phyloP scores from a whole-genome alignment of 768 basidiomycete species.

The Tylopilus sp. region DNA sequence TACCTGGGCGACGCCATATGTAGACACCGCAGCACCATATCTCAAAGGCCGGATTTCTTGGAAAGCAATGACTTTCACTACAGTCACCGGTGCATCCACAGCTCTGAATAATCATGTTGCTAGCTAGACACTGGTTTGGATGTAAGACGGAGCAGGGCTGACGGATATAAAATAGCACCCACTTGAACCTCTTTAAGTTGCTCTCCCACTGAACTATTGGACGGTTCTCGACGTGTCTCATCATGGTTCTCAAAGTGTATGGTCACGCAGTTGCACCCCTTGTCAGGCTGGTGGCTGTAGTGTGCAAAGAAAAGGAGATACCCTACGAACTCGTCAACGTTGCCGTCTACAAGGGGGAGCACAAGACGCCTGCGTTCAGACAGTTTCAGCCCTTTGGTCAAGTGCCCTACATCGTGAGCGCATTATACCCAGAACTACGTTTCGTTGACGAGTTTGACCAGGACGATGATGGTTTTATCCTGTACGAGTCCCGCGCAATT shows the following conservation, averaged over 20 bases:
- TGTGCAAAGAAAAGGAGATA: conserved; percentile 47
- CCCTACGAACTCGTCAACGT: conserved; percentile 46
- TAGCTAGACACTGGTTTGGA: background rate
- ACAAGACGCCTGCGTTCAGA: conserved; percentile 46
- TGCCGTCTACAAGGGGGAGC: conserved; percentile 39
- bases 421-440: background rate
- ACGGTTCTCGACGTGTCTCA: background rate
- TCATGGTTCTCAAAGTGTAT: background rate
- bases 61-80: background rate
- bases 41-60: no score
- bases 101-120: background rate
- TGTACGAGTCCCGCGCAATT: conserved; percentile 44
- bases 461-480: conserved; percentile 40
- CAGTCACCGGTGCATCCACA: background rate
- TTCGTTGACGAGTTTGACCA: background rate
- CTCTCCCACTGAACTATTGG: background rate
- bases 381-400: conserved; percentile 51
- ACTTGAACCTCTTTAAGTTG: no score
- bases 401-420: conserved; percentile 34
- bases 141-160: background rate
- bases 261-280: background rate
- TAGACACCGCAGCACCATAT: background rate
- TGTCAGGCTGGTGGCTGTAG: background rate
- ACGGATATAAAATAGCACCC: no score
- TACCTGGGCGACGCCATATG: background rate